Evolutionary conservation across 306 rosid species (phyloP).

Genomic region (Vigna reflexopilosa): DNA sequence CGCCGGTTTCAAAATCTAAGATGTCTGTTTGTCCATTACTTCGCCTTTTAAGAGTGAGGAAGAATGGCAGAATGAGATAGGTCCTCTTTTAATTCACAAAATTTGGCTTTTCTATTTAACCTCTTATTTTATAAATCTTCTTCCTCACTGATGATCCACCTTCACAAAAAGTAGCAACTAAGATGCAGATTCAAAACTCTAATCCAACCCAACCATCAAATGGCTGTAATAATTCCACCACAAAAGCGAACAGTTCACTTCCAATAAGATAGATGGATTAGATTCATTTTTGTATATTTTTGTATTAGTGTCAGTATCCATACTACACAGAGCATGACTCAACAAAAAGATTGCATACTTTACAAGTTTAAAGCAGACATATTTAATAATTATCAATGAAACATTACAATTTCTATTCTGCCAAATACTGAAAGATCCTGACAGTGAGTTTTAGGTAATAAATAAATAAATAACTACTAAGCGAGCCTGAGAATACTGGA

Average conservation of each 20-base stretch:
- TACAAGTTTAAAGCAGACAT: constrained; percentile 27
- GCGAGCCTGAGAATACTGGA: constrained; percentile 9
- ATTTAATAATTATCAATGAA: background rate
- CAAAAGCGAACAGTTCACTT: constrained; percentile 13
- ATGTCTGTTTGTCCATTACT: background rate
- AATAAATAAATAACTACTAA: background rate
- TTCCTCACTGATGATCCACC: constrained; percentile 13
- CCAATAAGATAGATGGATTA: background rate
- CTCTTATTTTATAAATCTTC: constrained; percentile 33
- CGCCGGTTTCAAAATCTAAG: constrained; percentile 26
- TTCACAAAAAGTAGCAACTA: constrained; percentile 1
- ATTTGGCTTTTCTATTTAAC: background rate
- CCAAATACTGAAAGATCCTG: constrained; percentile 1
- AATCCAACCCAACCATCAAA: constrained; percentile 28
- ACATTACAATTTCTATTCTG: constrained; percentile 12
- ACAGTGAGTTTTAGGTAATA: constrained; percentile 15
- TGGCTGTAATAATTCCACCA: constrained; percentile 17
- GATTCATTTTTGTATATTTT: too few species aligned
- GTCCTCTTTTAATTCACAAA: constrained; percentile 16
- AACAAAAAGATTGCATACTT: background rate
- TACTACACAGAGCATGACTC: background rate
- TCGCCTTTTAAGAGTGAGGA: constrained; percentile 11
- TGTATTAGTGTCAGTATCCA: too few species aligned
- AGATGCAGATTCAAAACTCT: constrained; percentile 19
- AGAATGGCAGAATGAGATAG: background rate